Evolutionary conservation across 441 rosid genomes (phyloP).

Genomic region (Erodium texanum): DNA sequence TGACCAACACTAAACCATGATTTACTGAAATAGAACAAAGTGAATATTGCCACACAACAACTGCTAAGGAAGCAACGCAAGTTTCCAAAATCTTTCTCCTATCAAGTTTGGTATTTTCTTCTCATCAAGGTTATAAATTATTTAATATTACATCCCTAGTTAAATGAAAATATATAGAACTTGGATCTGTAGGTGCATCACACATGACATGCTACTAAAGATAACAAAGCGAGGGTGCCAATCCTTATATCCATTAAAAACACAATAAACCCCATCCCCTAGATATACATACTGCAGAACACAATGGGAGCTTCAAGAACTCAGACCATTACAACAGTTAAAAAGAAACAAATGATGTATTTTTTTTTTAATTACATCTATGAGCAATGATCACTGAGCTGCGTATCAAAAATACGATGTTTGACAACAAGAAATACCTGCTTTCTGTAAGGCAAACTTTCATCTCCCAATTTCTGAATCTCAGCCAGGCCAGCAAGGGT

Average conservation of each 20-base stretch:
- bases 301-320: not conserved
- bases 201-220: not conserved
- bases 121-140: not conserved
- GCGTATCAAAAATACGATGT: no score
- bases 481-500: constrained; percentile 66
- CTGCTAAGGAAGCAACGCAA: not conserved
- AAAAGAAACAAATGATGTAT: not conserved
- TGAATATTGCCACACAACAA: not conserved
- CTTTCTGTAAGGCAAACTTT: constrained; percentile 69
- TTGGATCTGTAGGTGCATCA: not conserved
- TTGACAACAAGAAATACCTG: constrained; percentile 43
- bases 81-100: not conserved
- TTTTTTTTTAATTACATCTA: not conserved
- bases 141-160: no score
- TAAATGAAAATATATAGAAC: no score
- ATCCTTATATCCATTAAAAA: not conserved
- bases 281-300: not conserved
- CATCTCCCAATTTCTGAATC: constrained; percentile 76
- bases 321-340: not conserved
- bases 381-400: not conserved
- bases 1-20: not conserved
- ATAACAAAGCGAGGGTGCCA: not conserved
- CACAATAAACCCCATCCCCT: not conserved
- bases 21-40: not conserved
- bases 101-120: not conserved